Evolutionary conservation across 306 rosid genomes (phyloP), one percentile per base, ranked within the genome.

Genomic region (Medicago arabica): DNA sequence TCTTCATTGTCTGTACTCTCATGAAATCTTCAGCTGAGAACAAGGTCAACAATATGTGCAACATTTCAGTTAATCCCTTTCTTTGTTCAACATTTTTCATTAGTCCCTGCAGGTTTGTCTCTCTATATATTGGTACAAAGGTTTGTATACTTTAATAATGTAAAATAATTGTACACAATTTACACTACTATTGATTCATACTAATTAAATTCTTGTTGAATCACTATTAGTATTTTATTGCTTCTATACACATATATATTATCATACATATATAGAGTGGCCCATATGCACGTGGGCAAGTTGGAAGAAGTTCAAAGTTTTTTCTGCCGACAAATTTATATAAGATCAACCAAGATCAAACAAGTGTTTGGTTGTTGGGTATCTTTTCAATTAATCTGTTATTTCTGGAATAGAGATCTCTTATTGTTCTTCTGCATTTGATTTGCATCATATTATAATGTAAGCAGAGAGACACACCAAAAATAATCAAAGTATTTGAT

Each of bases 281-380:
- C 28, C 65, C 75, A 53, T 36, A 53, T 36, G 36, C 75, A 53
- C 51, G 28, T 71, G 75, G 75, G 51, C 12, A 68, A 68, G 19
- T 46, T 18, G 23, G 59, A n/a, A 28, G 10, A 49, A 69, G 44
- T 61, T 69, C 15, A 28, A 71, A 7, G 11, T 59, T 15, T 44
- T 25, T 5, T 39, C 51, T 17, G 7, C 75, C 75, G 75, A 71
- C 75, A 71, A 53, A 31, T 16, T 16, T 60, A 28, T 60, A 6
- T 28, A 60, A 49, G 15, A 68, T 46, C 31, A 7, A 43, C 57
- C 19, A 44, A 19, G 34, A 70, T 51, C 51, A 71, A 71, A 38
- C 49, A 34, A 53, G 16, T 71, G 75, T 71, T 71, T 77, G 82
- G 75, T 66, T 57, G 78, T 57, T 81, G 60, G 58, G 77, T 57